Evolutionary conservation across 176 grass and related monocot species (phyloP), one percentile per base, ranked within the genome.

Genomic region (Paspalum notatum): DNA sequence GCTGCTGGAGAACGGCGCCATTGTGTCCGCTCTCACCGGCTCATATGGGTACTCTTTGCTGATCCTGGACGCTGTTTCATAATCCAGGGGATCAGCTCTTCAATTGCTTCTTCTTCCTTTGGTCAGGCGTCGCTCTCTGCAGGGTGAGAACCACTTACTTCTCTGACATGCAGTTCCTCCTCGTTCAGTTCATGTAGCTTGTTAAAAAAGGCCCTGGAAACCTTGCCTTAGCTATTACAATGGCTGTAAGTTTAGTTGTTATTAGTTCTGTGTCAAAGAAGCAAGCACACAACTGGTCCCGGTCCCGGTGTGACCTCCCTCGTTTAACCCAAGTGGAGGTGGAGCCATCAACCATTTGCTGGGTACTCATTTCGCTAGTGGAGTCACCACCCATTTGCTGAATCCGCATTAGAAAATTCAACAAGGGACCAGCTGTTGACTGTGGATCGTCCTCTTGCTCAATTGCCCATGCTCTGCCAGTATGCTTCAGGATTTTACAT

Each of bases 1-100:
- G 66, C 62, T 99, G 59, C 79, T 99, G 65, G 92, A 91, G 76
- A 95, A 86, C 55, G 89, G 92, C 9, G 90, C 88, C 66, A 93
- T 99, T 25, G 90, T 95, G 14, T 95, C 88, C 14, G 88, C 93
- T n/a, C 66, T 81, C 13, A 93, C 96, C 8, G 90, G 93, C 27
- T 83, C 90, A 55, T 95, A 98, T 11, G 85, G 92, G 95, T 98
- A 92, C 39, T 81, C 26, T 5, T 32, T 76, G 43, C n/a, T 63
- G 9, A 82, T 80, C n/a, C n/a, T n/a, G n/a, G n/a, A n/a, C n/a
- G n/a, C n/a, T n/a, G n/a, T n/a, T n/a, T n/a, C n/a, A n/a, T n/a
- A n/a, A n/a, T n/a, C n/a, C n/a, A n/a, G n/a, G n/a, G n/a, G n/a
- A n/a, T n/a, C n/a, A n/a, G n/a, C n/a, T n/a, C n/a, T n/a, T n/a